Conservation (phyloP, 78 protist species). For the Dictyostelium intermedium region DNA sequence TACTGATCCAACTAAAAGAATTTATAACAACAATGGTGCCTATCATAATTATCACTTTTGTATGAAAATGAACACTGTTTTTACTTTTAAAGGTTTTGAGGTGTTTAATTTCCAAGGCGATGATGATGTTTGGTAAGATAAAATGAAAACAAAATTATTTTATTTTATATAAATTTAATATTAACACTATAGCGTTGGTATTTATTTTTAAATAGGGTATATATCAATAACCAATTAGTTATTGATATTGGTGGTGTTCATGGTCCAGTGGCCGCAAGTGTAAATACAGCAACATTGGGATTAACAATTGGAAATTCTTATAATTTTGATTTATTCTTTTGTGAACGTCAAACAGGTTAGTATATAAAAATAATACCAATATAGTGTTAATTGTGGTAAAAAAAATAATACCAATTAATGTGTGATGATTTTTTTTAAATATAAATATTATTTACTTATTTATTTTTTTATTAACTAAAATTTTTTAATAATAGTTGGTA, state of each 20-base stretch:
- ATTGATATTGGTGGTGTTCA: conserved; percentile 75
- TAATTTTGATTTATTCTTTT: conserved; percentile 53
- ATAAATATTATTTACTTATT: too few relatives aligned
- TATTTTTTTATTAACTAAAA: too few relatives aligned
- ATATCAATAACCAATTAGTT: conserved; percentile 21
- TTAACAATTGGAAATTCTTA: background rate
- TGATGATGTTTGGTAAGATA: conserved; percentile 74
- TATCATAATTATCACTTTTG: conserved; percentile 56
- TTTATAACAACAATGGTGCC: background rate
- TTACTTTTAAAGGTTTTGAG: conserved; percentile 23
- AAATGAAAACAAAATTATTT: background rate
- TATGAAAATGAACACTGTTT: background rate
- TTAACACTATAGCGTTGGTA: too few relatives aligned
- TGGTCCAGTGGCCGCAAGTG: background rate
- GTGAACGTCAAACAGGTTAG: conserved; percentile 29
- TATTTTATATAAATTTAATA: background rate
- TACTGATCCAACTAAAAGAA: background rate
- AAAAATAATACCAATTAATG: too few relatives aligned
- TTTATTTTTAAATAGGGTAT: conserved; percentile 38
- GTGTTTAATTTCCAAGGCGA: conserved; percentile 55
- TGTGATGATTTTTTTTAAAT: too few relatives aligned
- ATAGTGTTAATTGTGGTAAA: too few relatives aligned
- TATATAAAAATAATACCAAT: too few relatives aligned
- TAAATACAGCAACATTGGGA: background rate
- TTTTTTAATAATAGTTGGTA: too few relatives aligned